Evolutionary conservation across 495 filamentous ascomycete genomes (phyloP).

Genomic region (Penicillium cinerascens): DNA sequence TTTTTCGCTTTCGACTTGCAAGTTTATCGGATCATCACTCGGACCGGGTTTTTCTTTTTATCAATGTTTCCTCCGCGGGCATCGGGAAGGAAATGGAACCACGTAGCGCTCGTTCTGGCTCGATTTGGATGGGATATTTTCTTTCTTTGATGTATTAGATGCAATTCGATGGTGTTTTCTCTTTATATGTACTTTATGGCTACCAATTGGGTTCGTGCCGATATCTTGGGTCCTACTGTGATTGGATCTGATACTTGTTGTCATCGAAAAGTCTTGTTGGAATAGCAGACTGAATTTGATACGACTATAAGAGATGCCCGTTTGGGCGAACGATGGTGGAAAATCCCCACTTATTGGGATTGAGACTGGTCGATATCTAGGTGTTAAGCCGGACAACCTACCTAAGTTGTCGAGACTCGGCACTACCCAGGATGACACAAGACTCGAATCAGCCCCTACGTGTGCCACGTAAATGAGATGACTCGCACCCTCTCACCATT

Average conservation of each 20-base stretch:
- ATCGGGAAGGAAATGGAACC: not conserved
- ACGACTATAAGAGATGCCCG: not conserved
- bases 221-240: not conserved
- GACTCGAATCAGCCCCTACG: no score
- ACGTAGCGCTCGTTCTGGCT: conserved; percentile 1
- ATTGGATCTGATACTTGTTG: not conserved
- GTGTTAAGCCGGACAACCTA: no score
- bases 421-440: no score
- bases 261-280: not conserved
- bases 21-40: no score
- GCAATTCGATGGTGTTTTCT: conserved; percentile 13
- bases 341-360: no score
- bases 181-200: conserved; percentile 1
- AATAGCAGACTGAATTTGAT: not conserved
- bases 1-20: conserved; percentile 1
- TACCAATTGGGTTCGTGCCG: not conserved
- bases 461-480: no score
- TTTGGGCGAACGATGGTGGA: not conserved
- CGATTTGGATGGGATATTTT: conserved; percentile 1
- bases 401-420: no score
- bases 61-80: not conserved
- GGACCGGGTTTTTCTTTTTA: not conserved
- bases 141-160: conserved; percentile 16
- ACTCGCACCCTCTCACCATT: no score
- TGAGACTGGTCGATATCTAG: no score